Conservation (phyloP, 2,329 filamentous ascomycete genomes). For the Hypoxylon sp. region DNA sequence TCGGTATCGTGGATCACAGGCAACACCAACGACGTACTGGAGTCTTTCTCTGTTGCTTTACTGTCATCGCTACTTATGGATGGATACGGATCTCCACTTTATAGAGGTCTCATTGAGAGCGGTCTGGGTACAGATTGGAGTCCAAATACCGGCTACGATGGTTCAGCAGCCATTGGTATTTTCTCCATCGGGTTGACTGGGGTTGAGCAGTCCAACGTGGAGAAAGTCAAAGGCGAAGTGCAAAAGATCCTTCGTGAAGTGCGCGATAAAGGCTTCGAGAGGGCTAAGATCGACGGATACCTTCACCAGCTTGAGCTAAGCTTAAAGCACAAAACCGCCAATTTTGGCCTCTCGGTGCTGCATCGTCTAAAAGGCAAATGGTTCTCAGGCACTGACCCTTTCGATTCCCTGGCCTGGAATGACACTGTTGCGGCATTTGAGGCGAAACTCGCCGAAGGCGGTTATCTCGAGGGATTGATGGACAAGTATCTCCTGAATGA, state of each 20-base stretch:
- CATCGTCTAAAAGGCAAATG: slow-evolving; percentile 90
- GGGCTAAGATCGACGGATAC: slow-evolving; percentile 91
- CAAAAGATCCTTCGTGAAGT: slow-evolving; percentile 78
- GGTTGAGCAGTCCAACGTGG: slow-evolving; percentile 83
- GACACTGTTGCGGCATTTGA: slow-evolving; percentile 88
- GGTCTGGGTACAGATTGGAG: slow-evolving; percentile 94
- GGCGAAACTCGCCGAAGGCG: slow-evolving; percentile 76
- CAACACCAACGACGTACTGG: slow-evolving; percentile 82
- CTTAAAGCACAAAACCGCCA: slow-evolving; percentile 95
- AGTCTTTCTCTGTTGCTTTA: slow-evolving; percentile 88
- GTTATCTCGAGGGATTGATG: slow-evolving; percentile 85
- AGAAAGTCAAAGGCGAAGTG: slow-evolving; percentile 80
- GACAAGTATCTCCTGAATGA: slow-evolving; percentile 93
- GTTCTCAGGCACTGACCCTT: slow-evolving; percentile 96
- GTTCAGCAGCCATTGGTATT: slow-evolving; percentile 79
- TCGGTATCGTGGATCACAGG: slow-evolving; percentile 94
- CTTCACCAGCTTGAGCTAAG: slow-evolving; percentile 94
- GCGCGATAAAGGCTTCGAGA: slow-evolving; percentile 83
- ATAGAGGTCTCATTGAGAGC: slow-evolving; percentile 87
- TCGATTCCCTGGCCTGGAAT: slow-evolving; percentile 92
- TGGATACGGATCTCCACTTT: slow-evolving; percentile 94
- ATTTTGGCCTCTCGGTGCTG: slow-evolving; percentile 91
- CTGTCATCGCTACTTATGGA: slow-evolving; percentile 88
- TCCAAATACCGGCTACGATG: slow-evolving; percentile 92
- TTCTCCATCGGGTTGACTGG: slow-evolving; percentile 93